phyloP scores from a whole-genome alignment of 176 grass and related monocot species.

The Musa troglodytarum region DNA sequence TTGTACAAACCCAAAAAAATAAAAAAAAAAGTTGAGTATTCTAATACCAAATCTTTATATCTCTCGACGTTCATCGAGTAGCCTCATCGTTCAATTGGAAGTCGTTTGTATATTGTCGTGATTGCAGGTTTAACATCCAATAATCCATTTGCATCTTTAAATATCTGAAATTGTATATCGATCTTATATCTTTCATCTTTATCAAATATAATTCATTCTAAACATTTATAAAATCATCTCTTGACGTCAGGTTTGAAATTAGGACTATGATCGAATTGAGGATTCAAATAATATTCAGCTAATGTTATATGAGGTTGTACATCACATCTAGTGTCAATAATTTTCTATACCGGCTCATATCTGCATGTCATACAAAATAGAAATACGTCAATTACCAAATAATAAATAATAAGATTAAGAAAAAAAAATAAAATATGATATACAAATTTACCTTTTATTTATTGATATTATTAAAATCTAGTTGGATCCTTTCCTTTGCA shows the following conservation, averaged over 20 bases:
- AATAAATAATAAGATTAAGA: too few species aligned
- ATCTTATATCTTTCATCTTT: not conserved
- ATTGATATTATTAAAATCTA: not conserved
- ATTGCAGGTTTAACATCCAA: not conserved
- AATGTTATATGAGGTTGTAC: not conserved
- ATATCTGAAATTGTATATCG: not conserved
- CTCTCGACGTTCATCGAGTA: not conserved
- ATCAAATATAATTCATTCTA: not conserved
- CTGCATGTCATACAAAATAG: too few species aligned
- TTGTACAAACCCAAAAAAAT: too few species aligned
- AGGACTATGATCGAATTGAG: not conserved
- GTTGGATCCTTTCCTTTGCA: not conserved
- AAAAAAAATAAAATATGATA: too few species aligned
- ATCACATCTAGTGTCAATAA: not conserved
- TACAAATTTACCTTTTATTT: not conserved
- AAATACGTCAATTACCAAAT: too few species aligned
- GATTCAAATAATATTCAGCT: not conserved
- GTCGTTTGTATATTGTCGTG: not conserved
- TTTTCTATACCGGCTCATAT: not conserved
- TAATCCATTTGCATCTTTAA: not conserved
- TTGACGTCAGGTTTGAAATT: not conserved
- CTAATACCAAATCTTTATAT: not conserved
- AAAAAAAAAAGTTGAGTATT: not conserved
- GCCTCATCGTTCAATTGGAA: not conserved
- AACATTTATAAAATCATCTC: not conserved